These are phyloP conservation scores for Globisporangium spinosum DNA, from an alignment of 352 stramenopile species.

Conservation along the genomic window DNA sequence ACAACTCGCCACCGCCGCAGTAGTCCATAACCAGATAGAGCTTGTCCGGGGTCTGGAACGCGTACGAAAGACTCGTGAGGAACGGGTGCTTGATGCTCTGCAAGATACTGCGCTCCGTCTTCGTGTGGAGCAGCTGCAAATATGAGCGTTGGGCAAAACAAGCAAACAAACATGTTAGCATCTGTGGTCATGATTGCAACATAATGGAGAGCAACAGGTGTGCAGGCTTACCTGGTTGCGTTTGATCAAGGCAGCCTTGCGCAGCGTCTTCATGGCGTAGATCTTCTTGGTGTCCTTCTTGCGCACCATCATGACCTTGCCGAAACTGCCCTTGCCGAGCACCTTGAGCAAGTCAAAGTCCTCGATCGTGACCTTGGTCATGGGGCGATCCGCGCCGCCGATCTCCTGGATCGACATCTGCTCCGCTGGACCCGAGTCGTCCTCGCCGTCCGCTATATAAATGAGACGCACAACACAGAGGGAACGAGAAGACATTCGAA, in stretches of 20 bases:
- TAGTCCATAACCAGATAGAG: constrained; percentile 94
- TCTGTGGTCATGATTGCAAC: not conserved
- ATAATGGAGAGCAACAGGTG: not conserved
- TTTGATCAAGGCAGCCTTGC: constrained; percentile 91
- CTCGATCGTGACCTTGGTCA: constrained; percentile 87
- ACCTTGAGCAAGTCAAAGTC: constrained; percentile 94
- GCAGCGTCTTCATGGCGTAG: constrained; percentile 95
- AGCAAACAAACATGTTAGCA: not conserved
- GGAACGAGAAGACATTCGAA: not conserved
- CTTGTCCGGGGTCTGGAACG: constrained; percentile 91
- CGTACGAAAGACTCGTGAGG: constrained; percentile 83
- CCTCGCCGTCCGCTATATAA: constrained; percentile 59
- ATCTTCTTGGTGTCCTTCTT: constrained; percentile 93
- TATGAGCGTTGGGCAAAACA: not conserved
- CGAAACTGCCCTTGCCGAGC: constrained; percentile 93
- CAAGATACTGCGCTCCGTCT: constrained; percentile 92
- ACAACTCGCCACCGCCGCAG: constrained; percentile 92
- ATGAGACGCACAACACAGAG: constrained; percentile 17
- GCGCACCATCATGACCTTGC: constrained; percentile 95
- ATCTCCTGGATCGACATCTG: constrained; percentile 83
- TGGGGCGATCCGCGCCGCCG: constrained; percentile 48
- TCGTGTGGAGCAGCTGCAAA: constrained; percentile 82
- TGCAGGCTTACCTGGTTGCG: constrained; percentile 72
- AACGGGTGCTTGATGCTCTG: constrained; percentile 93
- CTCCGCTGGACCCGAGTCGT: constrained; percentile 77